phyloP scores from a whole-genome alignment of 2,329 filamentous ascomycete species.

The Periconia macrospinosa region DNA sequence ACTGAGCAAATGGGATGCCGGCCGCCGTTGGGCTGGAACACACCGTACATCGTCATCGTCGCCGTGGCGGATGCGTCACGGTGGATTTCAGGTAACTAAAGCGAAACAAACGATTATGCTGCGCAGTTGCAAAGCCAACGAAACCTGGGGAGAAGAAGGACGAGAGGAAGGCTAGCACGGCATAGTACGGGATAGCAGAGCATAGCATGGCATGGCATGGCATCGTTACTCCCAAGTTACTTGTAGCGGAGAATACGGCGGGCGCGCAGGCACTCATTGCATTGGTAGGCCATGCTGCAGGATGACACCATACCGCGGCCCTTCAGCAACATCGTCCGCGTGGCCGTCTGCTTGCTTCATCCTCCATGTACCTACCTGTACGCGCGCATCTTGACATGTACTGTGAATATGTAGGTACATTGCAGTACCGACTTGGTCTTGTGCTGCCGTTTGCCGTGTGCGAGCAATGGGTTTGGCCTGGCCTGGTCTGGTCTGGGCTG shows the following conservation, averaged over 20 bases:
- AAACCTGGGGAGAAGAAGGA: too few species aligned
- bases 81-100: background rate
- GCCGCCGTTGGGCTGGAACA: background rate
- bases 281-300: conserved; percentile 3
- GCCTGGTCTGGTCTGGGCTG: too few species aligned
- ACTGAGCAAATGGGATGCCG: background rate
- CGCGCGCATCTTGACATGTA: background rate
- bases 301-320: conserved; percentile 9
- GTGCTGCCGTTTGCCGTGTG: too few species aligned
- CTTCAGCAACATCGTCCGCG: conserved; percentile 18
- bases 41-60: background rate
- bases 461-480: too few species aligned
- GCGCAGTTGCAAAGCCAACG: too few species aligned
- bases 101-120: background rate
- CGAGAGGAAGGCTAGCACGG: too few species aligned
- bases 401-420: background rate
- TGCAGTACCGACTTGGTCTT: too few species aligned
- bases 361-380: background rate
- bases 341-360: conserved; percentile 10
- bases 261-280: too few species aligned
- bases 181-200: too few species aligned
- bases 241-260: too few species aligned
- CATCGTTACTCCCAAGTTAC: too few species aligned
- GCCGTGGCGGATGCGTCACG: too few species aligned
- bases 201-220: background rate